phyloP scores from a whole-genome alignment of 176 grass and related monocot genomes.

The Musa itinerans region DNA sequence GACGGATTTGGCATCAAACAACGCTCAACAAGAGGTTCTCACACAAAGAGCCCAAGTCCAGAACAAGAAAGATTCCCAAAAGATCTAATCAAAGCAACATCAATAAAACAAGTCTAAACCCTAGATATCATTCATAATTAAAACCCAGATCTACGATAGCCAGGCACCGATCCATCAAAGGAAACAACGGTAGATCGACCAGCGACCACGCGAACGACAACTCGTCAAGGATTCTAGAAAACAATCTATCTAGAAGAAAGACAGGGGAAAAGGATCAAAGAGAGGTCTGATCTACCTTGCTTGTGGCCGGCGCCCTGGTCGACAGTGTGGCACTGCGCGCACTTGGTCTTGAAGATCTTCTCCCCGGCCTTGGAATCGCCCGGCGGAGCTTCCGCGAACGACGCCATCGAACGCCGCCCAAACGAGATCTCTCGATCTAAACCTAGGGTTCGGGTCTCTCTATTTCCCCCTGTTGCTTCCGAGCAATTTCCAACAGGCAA shows the following conservation, averaged over 20 bases:
- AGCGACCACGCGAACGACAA: background rate
- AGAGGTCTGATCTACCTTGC: slow-evolving; percentile 29
- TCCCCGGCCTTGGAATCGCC: slow-evolving; percentile 43
- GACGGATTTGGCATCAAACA: too few species aligned
- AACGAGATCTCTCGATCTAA: background rate
- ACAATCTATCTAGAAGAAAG: background rate
- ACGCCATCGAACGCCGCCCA: slow-evolving; percentile 34
- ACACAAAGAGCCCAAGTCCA: too few species aligned
- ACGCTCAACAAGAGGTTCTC: too few species aligned
- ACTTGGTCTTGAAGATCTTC: slow-evolving; percentile 96
- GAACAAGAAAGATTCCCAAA: too few species aligned
- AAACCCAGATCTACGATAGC: too few species aligned
- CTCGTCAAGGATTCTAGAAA: background rate
- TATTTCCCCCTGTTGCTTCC: too few species aligned
- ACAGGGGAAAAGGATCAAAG: background rate
- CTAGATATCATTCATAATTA: too few species aligned
- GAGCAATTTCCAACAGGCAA: too few species aligned
- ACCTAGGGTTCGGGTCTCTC: too few species aligned
- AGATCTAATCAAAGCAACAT: too few species aligned
- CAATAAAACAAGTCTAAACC: too few species aligned
- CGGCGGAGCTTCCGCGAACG: slow-evolving; percentile 54
- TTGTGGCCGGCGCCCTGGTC: slow-evolving; percentile 72
- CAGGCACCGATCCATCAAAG: too few species aligned
- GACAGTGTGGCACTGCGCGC: slow-evolving; percentile 92
- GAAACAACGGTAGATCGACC: background rate